phyloP scores from a whole-genome alignment of 306 rosid species.

The Crotalaria pallida region DNA sequence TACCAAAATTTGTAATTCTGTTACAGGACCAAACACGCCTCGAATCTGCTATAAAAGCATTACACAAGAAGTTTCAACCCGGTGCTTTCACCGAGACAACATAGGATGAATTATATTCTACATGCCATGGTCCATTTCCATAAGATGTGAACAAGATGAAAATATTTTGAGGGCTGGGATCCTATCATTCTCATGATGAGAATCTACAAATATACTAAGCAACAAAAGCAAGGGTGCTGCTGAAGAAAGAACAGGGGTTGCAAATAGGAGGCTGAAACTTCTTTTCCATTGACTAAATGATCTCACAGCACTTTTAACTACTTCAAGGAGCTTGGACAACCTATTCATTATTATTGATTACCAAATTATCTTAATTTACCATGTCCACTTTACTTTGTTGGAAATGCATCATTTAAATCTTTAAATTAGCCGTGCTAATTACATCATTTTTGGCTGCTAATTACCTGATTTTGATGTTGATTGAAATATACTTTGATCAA shows the following conservation, averaged over 20 bases:
- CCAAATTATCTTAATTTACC: conserved; percentile 4
- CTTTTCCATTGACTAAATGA: background rate
- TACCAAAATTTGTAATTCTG: conserved; percentile 2
- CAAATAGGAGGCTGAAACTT: conserved; percentile 16
- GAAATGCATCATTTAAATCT: conserved; percentile 9
- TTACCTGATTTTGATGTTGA: background rate
- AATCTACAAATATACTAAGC: conserved; percentile 5
- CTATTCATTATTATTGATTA: conserved; percentile 18
- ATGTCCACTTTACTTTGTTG: conserved; percentile 11
- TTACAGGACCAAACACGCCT: conserved; percentile 61
- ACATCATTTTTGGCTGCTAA: conserved; percentile 3
- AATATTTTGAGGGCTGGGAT: conserved; percentile 15
- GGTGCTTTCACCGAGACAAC: conserved; percentile 49
- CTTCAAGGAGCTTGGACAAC: conserved; percentile 14
- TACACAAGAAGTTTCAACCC: conserved; percentile 52
- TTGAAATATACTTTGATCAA: conserved; percentile 9
- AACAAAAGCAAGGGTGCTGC: conserved; percentile 11
- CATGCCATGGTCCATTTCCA: conserved; percentile 10
- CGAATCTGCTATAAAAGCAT: conserved; percentile 47
- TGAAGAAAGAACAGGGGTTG: conserved; percentile 17
- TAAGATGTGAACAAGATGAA: conserved; percentile 17
- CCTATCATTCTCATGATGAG: conserved; percentile 5
- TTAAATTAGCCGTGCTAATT: conserved; percentile 16
- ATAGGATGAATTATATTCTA: conserved; percentile 31
- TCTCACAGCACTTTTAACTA: conserved; percentile 7